phyloP scores from a whole-genome alignment of 1,284 basidiomycete genomes.

The Austroboletus novae-zelandiae region DNA sequence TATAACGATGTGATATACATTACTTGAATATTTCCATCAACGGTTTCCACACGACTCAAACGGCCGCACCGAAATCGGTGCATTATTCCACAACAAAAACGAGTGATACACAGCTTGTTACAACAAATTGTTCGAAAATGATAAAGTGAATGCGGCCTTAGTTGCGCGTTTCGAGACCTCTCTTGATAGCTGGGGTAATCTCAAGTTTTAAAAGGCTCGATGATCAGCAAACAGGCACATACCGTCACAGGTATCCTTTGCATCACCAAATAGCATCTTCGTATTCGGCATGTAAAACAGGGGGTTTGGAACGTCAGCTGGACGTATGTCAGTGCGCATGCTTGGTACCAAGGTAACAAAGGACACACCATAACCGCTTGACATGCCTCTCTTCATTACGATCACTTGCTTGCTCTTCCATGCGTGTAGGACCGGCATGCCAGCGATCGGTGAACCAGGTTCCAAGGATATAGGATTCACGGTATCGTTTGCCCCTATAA shows the following conservation, averaged over 20 bases:
- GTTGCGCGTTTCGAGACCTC: conserved; percentile 46
- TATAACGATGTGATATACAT: conserved; percentile 32
- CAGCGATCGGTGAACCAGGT: conserved; percentile 79
- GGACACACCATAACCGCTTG: conserved; percentile 71
- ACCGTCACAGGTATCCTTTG: conserved; percentile 85
- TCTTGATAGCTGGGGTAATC: conserved; percentile 49
- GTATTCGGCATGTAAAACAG: conserved; percentile 88
- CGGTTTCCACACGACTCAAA: background rate
- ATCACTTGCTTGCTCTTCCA: conserved; percentile 91
- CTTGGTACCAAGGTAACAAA: conserved; percentile 1
- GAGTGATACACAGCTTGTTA: conserved; percentile 1
- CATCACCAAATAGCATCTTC: conserved; percentile 88
- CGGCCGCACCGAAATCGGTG: conserved; percentile 1
- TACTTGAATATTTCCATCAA: conserved; percentile 20
- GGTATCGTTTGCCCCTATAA: conserved; percentile 88
- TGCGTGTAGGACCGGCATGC: conserved; percentile 85
- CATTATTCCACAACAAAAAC: conserved; percentile 13
- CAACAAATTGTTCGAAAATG: conserved; percentile 8
- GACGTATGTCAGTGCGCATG: conserved; percentile 2
- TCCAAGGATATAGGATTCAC: conserved; percentile 89
- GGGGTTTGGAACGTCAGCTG: conserved; percentile 84
- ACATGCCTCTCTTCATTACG: conserved; percentile 87
- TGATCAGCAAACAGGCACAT: conserved; percentile 17
- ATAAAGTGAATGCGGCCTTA: conserved; percentile 5
- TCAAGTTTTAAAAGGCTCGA: conserved; percentile 9